Conservation (phyloP, 164 flowering plant species). For the Nymphaea colorata region DNA sequence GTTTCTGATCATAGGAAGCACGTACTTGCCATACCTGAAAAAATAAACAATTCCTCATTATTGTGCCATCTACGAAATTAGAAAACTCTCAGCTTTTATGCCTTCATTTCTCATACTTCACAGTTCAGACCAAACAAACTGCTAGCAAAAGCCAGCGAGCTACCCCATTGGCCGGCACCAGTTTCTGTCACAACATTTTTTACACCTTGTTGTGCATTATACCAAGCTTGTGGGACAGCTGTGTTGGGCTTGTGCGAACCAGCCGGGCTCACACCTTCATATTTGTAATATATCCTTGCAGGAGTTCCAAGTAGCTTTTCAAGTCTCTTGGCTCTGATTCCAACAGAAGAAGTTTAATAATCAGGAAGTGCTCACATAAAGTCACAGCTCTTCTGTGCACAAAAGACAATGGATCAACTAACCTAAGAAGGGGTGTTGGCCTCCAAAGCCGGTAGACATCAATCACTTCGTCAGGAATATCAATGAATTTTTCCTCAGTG, state of each 20-base stretch:
- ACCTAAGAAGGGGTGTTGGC: conserved; percentile 63
- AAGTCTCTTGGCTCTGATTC: conserved; percentile 77
- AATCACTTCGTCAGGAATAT: conserved; percentile 78
- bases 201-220: conserved; percentile 72
- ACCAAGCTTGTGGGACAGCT: conserved; percentile 93
- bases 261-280: conserved; percentile 95
- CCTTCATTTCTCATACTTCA: conserved; percentile 34
- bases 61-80: no score
- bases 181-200: conserved; percentile 93
- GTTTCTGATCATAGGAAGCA: conserved; percentile 88
- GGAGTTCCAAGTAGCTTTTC: conserved; percentile 91
- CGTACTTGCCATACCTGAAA: conserved; percentile 97
- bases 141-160: conserved; percentile 80
- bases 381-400: neutral
- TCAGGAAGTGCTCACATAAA: neutral
- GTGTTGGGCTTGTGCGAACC: conserved; percentile 97
- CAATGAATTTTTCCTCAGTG: conserved; percentile 49
- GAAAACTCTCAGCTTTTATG: no score
- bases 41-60: neutral
- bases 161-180: conserved; percentile 99
- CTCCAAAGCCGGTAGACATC: conserved; percentile 91
- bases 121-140: conserved; percentile 68
- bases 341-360: neutral
- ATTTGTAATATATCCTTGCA: conserved; percentile 89
- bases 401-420: neutral